Evolutionary conservation across 371 early-diverging fungal genomes (phyloP), one percentile per base, ranked within the genome.

Genomic region (Globomyces sp.): DNA sequence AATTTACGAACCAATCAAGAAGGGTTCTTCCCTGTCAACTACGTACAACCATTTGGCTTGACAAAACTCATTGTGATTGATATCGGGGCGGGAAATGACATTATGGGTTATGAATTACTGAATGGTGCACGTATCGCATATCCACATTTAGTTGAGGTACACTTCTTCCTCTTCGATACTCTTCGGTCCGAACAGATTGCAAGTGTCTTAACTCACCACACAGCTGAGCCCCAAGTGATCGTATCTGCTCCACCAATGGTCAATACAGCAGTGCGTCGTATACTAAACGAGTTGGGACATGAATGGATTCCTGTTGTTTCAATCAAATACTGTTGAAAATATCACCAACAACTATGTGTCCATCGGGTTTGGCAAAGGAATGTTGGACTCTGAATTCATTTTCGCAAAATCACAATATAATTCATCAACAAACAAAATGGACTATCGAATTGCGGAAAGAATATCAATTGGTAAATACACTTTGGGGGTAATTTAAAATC

Each of bases 1-100:
- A 68, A 67, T 50, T n/a, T 65, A 39, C 13, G 48, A 37, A 68
- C 71, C 41, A 34, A 45, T 34, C 39, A 63, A 39, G 60, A 57
- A 34, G 71, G 71, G 5, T 50, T 53, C 6, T 71, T 71, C 53
- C 71, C 71, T 1, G 55, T 55, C 5, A 36, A 40, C 6, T 55
- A 41, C n/a, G 37, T 37, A 0, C 39, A 60, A 60, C 50, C 61
- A 4, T 5, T 36, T 1, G 37, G 41, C 34, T 60, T n/a, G 37
- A 24, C 47, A 37, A 60, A 60, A 50, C 34, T 60, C 44, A 60
- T 39, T 60, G 39, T 60, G 49, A 36, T 60, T 4, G 47, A 39
- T 43, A 43, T 48, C 8, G 39, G 6, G 39, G 60, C 5, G 11
- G 37, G 46, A 46, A 49, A 46, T 44, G 45, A 34, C 5, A 39